Conservation (phyloP, 768 basidiomycete genomes). For the Holtermanniella nyarrowii region DNA sequence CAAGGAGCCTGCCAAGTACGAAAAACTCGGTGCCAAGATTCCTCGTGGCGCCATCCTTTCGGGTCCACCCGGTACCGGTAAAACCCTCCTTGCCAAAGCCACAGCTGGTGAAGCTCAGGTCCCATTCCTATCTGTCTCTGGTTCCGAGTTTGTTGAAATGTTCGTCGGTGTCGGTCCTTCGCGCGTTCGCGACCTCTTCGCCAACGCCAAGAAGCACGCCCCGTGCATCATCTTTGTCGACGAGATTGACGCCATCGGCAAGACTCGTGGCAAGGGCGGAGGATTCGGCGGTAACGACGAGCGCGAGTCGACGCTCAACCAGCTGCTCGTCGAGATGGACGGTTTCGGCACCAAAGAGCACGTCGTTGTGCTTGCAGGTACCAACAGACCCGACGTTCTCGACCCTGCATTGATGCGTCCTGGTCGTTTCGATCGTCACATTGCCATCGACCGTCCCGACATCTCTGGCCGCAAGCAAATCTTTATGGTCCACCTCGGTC, state of each 20-base stretch:
- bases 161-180: constrained; percentile 98
- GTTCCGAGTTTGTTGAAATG: constrained; percentile 99
- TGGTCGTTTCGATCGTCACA: constrained; percentile 94
- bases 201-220: constrained; percentile 92
- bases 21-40: constrained; percentile 94
- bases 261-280: constrained; percentile 67
- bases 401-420: constrained; percentile 93
- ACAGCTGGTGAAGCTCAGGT: constrained; percentile 97
- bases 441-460: constrained; percentile 88
- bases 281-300: constrained; percentile 92
- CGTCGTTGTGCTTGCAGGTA: constrained; percentile 90
- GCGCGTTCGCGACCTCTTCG: constrained; percentile 92
- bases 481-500: constrained; percentile 80
- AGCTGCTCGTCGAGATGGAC: constrained; percentile 98
- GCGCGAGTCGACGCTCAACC: constrained; percentile 92
- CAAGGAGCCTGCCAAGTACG: constrained; percentile 88
- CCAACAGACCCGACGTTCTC: constrained; percentile 92
- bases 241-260: constrained; percentile 98
- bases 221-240: constrained; percentile 99
- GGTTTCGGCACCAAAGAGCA: constrained; percentile 97
- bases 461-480: constrained; percentile 88
- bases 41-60: constrained; percentile 42
- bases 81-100: constrained; percentile 94
- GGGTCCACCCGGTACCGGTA: constrained; percentile 78
- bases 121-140: constrained; percentile 95